Conservation (phyloP, 1,284 basidiomycete species). For the Farysia itapuensis region DNA sequence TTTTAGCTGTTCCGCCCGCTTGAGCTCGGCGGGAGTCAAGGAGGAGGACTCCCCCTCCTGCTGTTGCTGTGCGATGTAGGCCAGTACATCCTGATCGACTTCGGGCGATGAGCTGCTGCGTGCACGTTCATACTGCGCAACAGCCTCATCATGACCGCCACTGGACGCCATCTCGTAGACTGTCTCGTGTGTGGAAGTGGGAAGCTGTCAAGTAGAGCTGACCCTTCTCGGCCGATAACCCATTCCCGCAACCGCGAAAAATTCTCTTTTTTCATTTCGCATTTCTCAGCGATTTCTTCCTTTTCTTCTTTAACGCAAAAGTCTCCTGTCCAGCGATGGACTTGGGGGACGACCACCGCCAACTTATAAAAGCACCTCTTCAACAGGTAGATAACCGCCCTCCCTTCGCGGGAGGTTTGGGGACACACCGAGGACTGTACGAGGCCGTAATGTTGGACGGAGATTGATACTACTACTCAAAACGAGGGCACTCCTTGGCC, state of each 20-base stretch:
- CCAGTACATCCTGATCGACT: constrained; percentile 25
- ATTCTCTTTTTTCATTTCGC: no score
- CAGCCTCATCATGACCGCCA: no score
- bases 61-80: constrained; percentile 25
- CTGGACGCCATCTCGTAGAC: no score
- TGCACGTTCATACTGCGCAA: no score
- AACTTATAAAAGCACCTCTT: constrained; percentile 49
- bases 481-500: no score
- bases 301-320: constrained; percentile 39
- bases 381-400: no score
- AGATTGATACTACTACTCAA: constrained; percentile 29
- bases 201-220: no score
- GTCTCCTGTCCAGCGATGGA: constrained; percentile 12
- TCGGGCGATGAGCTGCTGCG: constrained; percentile 7
- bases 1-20: constrained; percentile 23
- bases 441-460: constrained; percentile 47
- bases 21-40: not conserved
- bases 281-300: no score
- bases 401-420: no score
- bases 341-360: constrained; percentile 36
- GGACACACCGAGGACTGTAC: constrained; percentile 44
- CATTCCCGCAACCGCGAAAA: no score
- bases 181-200: no score
- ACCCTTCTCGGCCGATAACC: no score
- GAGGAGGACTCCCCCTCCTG: constrained; percentile 1